A percentile compares a stretch with the other conserved stretches of the same genome.
These are phyloP conservation scores for Nicotiana undulata DNA, from an alignment of 257 asterid genomes.

Conservation along the genomic window DNA sequence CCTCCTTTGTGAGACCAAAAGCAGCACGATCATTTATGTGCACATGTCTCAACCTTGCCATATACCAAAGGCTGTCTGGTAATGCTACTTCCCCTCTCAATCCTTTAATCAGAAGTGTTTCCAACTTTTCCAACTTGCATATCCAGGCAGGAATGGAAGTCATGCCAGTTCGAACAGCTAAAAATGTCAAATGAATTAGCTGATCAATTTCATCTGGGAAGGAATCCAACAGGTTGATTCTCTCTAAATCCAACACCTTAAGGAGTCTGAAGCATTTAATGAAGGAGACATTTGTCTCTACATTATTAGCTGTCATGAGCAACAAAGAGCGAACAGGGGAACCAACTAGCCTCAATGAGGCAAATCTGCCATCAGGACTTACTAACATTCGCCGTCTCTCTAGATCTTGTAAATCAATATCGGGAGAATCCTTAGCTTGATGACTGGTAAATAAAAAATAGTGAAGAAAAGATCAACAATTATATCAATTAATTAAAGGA, in stretches of 20 bases:
- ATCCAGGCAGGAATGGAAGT: background rate
- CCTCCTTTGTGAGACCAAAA: background rate
- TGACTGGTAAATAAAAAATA: background rate
- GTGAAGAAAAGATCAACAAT: background rate
- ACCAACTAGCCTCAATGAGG: background rate
- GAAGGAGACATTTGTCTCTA: background rate
- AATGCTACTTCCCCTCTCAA: background rate
- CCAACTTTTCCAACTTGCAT: background rate
- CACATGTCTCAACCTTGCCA: conserved; percentile 16
- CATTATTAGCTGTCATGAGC: background rate
- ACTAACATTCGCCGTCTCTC: background rate
- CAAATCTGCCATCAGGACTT: background rate
- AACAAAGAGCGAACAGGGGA: background rate
- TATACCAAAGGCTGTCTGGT: background rate
- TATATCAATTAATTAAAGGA: too few species aligned
- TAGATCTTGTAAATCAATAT: background rate
- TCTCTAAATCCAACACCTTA: conserved; percentile 11
- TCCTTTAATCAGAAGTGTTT: conserved; percentile 9
- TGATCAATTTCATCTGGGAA: background rate
- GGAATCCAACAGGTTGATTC: background rate
- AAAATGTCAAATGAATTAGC: conserved; percentile 1
- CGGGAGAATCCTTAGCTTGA: background rate
- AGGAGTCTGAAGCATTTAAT: background rate
- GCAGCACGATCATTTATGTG: background rate
- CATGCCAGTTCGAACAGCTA: background rate